Conservation (phyloP, 495 filamentous ascomycete genomes). For the Penicillium silybi region DNA sequence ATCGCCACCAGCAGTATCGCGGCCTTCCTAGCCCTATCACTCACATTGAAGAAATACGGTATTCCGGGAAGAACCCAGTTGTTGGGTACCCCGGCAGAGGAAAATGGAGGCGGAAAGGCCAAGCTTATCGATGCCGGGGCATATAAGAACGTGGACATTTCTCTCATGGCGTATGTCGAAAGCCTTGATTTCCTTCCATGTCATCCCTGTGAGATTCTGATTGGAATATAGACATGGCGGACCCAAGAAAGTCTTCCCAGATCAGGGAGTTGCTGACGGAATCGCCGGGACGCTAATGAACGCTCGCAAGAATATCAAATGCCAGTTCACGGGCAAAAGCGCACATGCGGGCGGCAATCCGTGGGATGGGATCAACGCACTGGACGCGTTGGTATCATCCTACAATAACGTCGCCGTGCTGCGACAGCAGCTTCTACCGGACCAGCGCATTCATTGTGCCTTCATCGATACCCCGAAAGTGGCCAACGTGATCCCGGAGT, state of each 20-base stretch:
- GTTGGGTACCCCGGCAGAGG: conserved; percentile 69
- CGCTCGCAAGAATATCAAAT: conserved; percentile 35
- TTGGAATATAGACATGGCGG: conserved; percentile 25
- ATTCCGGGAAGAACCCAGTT: conserved; percentile 57
- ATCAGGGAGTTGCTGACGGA: conserved; percentile 19
- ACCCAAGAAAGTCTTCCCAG: conserved; percentile 26
- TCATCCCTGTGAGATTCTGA: not conserved
- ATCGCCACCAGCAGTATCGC: conserved; percentile 61
- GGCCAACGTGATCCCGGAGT: conserved; percentile 60
- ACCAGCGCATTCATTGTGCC: conserved; percentile 55
- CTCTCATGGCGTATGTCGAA: conserved; percentile 53
- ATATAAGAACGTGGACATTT: conserved; percentile 61
- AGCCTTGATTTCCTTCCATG: not conserved
- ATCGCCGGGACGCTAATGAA: conserved; percentile 36
- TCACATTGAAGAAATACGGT: conserved; percentile 40
- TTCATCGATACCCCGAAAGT: conserved; percentile 57
- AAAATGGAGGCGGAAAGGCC: conserved; percentile 67
- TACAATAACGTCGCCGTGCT: conserved; percentile 61
- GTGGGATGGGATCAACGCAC: conserved; percentile 61
- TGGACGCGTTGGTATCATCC: conserved; percentile 57
- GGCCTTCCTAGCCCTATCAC: conserved; percentile 54
- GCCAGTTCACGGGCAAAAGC: conserved; percentile 32
- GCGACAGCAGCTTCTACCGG: conserved; percentile 60
- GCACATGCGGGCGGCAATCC: conserved; percentile 60
- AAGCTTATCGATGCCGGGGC: conserved; percentile 59